Base-by-base conservation (phyloP, 306 rosid species). In the Geum urbanum region DNA sequence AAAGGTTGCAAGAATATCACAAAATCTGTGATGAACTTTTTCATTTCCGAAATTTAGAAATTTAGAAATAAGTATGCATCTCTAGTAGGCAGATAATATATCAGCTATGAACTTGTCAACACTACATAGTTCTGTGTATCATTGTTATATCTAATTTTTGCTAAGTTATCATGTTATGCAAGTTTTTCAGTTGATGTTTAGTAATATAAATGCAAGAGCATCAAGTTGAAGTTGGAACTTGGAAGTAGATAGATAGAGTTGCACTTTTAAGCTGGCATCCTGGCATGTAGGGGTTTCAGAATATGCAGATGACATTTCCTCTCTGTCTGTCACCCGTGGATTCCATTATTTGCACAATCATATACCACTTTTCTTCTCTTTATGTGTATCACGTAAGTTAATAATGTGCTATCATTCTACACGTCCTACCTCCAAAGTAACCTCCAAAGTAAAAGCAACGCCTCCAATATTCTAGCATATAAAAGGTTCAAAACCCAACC, bases 381-480 rank as follows among this genome's bases (percentile, higher is more conserved):
- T 24, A 57, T 24, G 62, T 56, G 40, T 22, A 56, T 56, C 62
- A 56, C 40, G 27, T 19, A 9, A 54, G 16, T 55, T 56, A 24
- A 56, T 56, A 56, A 12, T 11, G 37, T 12, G 14, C 62, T 24
- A 56, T 12, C 37, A 56, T 56, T 16, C 61, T 12, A 56, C 61
- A 56, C 8, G 14, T 22, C 1, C n/a, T 12, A 11, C n/a, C 76
- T 51, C 71, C 59, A 75, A 71, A 75, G 77, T 59, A 59, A 11
- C n/a, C 76, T 51, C 71, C 59, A 75, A 71, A 75, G 77, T 59
- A 59, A 75, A 75, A 74, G 64, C 65, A 63, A 37, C 15, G 44
- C 75, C 18, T 62, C 24, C 41, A 71, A 60, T 62, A 45, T 78
- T 68, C 82, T 19, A 54, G 61, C 67, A 74, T 47, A 12, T 54